These are phyloP conservation scores for Eucommia ulmoides DNA, from an alignment of 257 asterid genomes.

Conservation along the genomic window DNA sequence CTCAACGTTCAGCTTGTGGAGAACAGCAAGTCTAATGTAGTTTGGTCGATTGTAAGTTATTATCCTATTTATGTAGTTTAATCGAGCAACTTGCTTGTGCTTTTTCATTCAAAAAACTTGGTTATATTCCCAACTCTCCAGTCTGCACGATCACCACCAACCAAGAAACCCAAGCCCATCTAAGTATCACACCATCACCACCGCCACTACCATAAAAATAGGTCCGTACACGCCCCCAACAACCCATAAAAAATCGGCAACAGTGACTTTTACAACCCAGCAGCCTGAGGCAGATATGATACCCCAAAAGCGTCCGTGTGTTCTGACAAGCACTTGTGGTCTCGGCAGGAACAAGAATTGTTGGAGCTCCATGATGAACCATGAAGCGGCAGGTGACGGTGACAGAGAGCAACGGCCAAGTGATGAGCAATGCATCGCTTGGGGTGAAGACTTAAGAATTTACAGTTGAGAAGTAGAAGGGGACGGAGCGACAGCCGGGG, in stretches of 20 bases:
- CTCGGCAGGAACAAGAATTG: slow-evolving; percentile 63
- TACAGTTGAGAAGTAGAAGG: too few relatives aligned
- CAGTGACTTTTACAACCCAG: slow-evolving; percentile 25
- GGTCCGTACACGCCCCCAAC: slow-evolving; percentile 76
- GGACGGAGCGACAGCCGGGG: too few relatives aligned
- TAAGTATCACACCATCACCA: slow-evolving; percentile 31
- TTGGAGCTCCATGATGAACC: slow-evolving; percentile 43
- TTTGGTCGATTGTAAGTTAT: too few relatives aligned
- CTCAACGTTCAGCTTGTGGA: too few relatives aligned
- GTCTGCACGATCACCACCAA: slow-evolving; percentile 55
- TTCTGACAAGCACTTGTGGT: slow-evolving; percentile 60
- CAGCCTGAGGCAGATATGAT: slow-evolving; percentile 32
- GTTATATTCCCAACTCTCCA: too few relatives aligned
- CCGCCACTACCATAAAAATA: slow-evolving; percentile 17
- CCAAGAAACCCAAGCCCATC: slow-evolving; percentile 73
- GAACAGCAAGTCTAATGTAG: too few relatives aligned
- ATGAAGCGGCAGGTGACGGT: slow-evolving; percentile 47
- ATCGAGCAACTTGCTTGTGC: too few relatives aligned
- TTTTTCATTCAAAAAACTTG: too few relatives aligned
- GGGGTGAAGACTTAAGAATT: slow-evolving; percentile 40
- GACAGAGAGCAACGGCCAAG: slow-evolving; percentile 63
- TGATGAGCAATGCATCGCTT: slow-evolving; percentile 49
- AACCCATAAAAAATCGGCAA: slow-evolving; percentile 49
- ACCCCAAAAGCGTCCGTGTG: slow-evolving; percentile 63
- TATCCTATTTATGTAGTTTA: too few relatives aligned